These are phyloP conservation scores for Hypoxylon trugodes DNA, from an alignment of 495 filamentous ascomycete genomes.

Conservation along the genomic window DNA sequence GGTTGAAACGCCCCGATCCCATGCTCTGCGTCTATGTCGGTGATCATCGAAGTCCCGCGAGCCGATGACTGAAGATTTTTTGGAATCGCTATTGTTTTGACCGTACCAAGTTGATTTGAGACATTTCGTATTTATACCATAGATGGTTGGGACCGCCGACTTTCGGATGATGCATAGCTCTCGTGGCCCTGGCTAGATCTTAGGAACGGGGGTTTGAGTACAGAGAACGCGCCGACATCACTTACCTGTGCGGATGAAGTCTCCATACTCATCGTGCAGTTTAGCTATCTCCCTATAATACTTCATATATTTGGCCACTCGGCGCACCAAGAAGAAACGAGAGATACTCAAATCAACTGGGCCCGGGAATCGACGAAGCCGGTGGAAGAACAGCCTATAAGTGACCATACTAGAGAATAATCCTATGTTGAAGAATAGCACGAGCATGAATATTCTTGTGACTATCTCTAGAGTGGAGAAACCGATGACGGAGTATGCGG, in stretches of 20 bases:
- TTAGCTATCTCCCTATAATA: constrained; percentile 45
- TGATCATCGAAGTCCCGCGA: constrained; percentile 40
- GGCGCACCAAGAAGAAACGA: constrained; percentile 44
- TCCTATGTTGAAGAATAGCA: constrained; percentile 4
- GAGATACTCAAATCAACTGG: constrained; percentile 50
- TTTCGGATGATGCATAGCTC: constrained; percentile 50
- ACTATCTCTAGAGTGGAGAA: not conserved
- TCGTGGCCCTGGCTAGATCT: constrained; percentile 28
- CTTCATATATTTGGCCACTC: constrained; percentile 26
- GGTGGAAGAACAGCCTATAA: constrained; percentile 59
- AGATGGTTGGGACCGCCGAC: constrained; percentile 43
- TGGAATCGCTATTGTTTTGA: constrained; percentile 28
- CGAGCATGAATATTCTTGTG: not conserved
- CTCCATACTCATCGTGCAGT: constrained; percentile 49
- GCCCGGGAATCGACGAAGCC: constrained; percentile 55
- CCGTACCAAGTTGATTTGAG: constrained; percentile 52
- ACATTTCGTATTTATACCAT: constrained; percentile 46
- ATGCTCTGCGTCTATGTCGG: constrained; percentile 44
- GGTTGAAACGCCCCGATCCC: constrained; percentile 45
- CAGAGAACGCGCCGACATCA: not conserved
- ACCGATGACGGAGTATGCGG: not conserved
- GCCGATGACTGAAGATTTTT: constrained; percentile 38
- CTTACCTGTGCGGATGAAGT: constrained; percentile 50
- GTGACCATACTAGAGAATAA: constrained; percentile 55
- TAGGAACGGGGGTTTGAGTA: not conserved